Evolutionary conservation across 805 yeast species (phyloP).

Genomic region (Candida fluviatilis): DNA sequence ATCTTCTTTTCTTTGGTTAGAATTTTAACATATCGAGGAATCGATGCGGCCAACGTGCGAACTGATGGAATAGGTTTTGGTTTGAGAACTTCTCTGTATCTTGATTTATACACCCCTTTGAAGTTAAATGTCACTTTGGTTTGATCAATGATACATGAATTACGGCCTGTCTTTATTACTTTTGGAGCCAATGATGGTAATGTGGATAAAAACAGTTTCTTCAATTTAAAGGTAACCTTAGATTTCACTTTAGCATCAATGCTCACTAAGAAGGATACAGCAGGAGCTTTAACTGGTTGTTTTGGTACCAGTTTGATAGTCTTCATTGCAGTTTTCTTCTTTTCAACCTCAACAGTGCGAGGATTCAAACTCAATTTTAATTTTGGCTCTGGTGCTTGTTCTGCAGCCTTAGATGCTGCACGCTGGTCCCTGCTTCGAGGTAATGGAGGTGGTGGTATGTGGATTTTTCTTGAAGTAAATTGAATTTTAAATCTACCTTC

Average conservation of each 20-base stretch:
- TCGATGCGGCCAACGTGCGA: slow-evolving; percentile 3
- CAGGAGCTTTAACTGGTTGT: neutral
- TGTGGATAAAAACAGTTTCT: slow-evolving; percentile 2
- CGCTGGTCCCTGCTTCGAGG: slow-evolving; percentile 7
- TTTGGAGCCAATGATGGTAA: slow-evolving; percentile 2
- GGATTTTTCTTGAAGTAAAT: slow-evolving; percentile 25
- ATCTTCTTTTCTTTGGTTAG: slow-evolving; percentile 29
- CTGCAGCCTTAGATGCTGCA: slow-evolving; percentile 1
- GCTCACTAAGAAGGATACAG: slow-evolving; percentile 2
- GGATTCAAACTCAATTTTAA: slow-evolving; percentile 10
- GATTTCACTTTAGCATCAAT: slow-evolving; percentile 5
- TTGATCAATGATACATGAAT: slow-evolving; percentile 1
- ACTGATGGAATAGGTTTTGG: neutral
- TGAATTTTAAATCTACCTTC: slow-evolving; percentile 57
- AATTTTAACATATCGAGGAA: slow-evolving; percentile 42
- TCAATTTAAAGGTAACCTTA: slow-evolving; percentile 7
- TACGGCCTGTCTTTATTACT: neutral
- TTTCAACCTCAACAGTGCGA: slow-evolving; percentile 7
- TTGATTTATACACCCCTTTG: slow-evolving; percentile 4
- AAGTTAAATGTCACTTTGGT: slow-evolving; percentile 1
- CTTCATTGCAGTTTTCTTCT: slow-evolving; percentile 3
- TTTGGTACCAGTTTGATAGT: slow-evolving; percentile 2
- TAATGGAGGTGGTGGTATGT: slow-evolving; percentile 1
- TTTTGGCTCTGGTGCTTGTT: slow-evolving; percentile 7
- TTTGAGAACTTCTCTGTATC: slow-evolving; percentile 8